phyloP scores from a whole-genome alignment of 352 stramenopile species.

The Peronospora tabacina region DNA sequence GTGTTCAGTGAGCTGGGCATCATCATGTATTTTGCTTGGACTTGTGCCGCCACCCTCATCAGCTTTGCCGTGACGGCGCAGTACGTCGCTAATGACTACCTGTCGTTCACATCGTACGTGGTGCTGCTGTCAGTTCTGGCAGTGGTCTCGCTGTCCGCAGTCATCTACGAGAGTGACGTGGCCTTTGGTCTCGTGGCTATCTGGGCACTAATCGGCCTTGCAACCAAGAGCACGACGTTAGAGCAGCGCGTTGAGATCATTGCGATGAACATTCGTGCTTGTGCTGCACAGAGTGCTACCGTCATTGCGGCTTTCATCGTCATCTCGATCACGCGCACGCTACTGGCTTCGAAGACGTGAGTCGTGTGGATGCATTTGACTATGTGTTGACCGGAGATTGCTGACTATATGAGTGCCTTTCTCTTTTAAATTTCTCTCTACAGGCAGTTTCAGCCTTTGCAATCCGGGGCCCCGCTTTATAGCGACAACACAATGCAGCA shows the following conservation, averaged over 20 bases:
- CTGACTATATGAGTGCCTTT: slow-evolving; percentile 1
- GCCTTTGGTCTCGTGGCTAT: slow-evolving; percentile 56
- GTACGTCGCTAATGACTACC: slow-evolving; percentile 35
- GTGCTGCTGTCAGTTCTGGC: slow-evolving; percentile 47
- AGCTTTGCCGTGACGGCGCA: slow-evolving; percentile 56
- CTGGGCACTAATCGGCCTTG: slow-evolving; percentile 54
- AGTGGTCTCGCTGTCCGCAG: slow-evolving; percentile 43
- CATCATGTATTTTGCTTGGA: slow-evolving; percentile 70
- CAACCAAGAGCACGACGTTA: slow-evolving; percentile 43
- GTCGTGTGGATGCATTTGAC: slow-evolving; percentile 5
- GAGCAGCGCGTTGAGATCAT: slow-evolving; percentile 30
- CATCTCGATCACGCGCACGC: slow-evolving; percentile 34
- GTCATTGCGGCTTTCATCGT: slow-evolving; percentile 55
- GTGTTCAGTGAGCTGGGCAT: slow-evolving; percentile 54
- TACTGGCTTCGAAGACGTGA: slow-evolving; percentile 32
- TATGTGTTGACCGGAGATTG: neutral
- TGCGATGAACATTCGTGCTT: slow-evolving; percentile 58
- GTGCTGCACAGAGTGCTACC: slow-evolving; percentile 46
- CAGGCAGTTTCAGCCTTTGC: slow-evolving; percentile 17
- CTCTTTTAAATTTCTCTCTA: neutral
- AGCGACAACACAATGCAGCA: slow-evolving; percentile 29
- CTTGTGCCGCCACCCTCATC: slow-evolving; percentile 59
- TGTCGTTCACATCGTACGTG: slow-evolving; percentile 53
- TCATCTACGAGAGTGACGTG: slow-evolving; percentile 52
- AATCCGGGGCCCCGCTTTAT: slow-evolving; percentile 33